phyloP scores from a whole-genome alignment of 306 rosid species.

The Sechiopsis laciniata region DNA sequence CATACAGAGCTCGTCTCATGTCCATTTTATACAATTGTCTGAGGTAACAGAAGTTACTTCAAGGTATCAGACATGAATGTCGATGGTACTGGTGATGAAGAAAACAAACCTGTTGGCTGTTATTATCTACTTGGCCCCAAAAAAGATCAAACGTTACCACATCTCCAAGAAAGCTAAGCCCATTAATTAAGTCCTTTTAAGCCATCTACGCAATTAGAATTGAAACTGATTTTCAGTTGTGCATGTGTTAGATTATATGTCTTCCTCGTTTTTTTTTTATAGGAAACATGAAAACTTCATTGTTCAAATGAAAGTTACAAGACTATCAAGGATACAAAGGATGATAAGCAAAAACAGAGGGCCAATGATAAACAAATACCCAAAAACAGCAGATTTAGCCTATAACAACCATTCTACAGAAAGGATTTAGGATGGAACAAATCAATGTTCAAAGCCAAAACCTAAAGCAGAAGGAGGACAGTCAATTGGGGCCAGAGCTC shows the following conservation, averaged over 20 bases:
- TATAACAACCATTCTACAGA: too few relatives aligned
- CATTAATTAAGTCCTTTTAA: not conserved
- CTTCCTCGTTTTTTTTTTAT: not conserved
- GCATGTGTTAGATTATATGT: not conserved
- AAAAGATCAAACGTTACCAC: not conserved
- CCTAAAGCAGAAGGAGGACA: too few relatives aligned
- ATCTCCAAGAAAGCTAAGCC: not conserved
- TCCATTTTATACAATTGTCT: not conserved
- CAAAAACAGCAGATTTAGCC: too few relatives aligned
- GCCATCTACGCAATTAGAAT: not conserved
- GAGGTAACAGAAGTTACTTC: not conserved
- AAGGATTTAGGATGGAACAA: too few relatives aligned
- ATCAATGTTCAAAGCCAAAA: too few relatives aligned
- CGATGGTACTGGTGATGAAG: not conserved
- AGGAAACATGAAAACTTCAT: too few relatives aligned
- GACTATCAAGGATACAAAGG: too few relatives aligned
- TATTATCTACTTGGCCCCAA: not conserved
- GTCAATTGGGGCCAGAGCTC: too few relatives aligned
- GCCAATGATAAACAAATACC: too few relatives aligned
- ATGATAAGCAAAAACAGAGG: too few relatives aligned
- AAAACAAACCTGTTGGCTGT: not conserved
- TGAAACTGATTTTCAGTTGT: not conserved
- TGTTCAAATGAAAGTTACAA: too few relatives aligned
- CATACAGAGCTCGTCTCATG: not conserved
- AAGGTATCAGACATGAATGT: not conserved